Percentiles rank a stretch among this genome's conserved stretches.
Conservation (phyloP, 2,329 filamentous ascomycete genomes). For the Colletotrichum sublineola region DNA sequence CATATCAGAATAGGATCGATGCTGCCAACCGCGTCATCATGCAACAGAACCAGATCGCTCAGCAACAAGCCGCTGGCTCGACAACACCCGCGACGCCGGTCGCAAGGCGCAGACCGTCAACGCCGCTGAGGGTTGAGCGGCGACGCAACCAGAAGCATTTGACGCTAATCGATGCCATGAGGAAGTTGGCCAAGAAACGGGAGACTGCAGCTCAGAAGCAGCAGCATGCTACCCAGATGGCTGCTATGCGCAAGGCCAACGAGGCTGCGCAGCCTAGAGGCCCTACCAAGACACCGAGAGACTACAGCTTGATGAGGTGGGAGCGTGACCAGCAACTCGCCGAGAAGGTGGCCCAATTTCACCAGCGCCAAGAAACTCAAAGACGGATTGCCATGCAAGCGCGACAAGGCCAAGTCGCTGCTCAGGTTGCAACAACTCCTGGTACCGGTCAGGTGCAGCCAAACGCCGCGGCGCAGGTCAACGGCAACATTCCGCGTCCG, state of each 20-base stretch:
- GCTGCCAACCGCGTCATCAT: constrained; percentile 68
- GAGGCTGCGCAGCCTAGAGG: constrained; percentile 67
- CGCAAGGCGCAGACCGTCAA: constrained; percentile 77
- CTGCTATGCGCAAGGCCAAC: constrained; percentile 84
- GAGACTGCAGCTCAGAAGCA: constrained; percentile 90
- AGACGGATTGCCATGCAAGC: constrained; percentile 62
- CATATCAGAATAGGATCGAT: constrained; percentile 73
- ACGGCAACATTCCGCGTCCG: constrained; percentile 53
- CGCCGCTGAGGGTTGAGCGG: constrained; percentile 87
- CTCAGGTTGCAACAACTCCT: constrained; percentile 60
- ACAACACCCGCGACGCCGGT: constrained; percentile 62
- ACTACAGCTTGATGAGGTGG: constrained; percentile 90
- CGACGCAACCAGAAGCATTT: constrained; percentile 89
- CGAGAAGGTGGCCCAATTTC: constrained; percentile 69
- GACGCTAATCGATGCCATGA: constrained; percentile 92
- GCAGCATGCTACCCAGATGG: constrained; percentile 81
- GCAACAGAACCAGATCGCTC: constrained; percentile 65
- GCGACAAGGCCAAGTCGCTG: constrained; percentile 57
- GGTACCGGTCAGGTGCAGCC: constrained; percentile 47
- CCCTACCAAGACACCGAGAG: constrained; percentile 82
- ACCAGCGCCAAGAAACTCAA: constrained; percentile 71
- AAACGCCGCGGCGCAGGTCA: constrained; percentile 44
- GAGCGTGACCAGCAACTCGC: constrained; percentile 82
- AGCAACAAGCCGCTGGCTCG: constrained; percentile 53
- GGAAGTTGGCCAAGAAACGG: constrained; percentile 93